Conservation (phyloP, 495 filamentous ascomycete genomes). For the Tuber microsphaerosporum region DNA sequence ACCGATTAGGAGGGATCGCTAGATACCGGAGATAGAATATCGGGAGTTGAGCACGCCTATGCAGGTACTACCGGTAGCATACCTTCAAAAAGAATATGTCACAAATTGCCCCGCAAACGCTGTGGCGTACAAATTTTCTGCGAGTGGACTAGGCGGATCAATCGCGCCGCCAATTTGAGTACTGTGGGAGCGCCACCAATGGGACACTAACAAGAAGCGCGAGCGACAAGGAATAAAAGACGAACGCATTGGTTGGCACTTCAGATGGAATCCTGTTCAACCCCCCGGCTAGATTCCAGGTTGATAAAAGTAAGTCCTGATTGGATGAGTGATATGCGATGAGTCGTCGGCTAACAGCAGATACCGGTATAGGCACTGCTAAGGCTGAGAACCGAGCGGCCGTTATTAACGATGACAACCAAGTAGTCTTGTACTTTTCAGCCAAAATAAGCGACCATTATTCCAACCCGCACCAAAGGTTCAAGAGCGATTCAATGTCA, state of each 20-base stretch:
- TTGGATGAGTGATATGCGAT: not conserved
- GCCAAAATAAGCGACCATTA: slow-evolving; percentile 46
- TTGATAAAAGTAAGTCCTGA: slow-evolving; percentile 8
- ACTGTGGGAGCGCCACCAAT: slow-evolving; percentile 7
- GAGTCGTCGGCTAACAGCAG: not conserved
- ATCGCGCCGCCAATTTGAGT: slow-evolving; percentile 7
- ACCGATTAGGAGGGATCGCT: slow-evolving; percentile 47
- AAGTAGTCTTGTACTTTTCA: slow-evolving; percentile 44
- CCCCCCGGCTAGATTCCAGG: slow-evolving; percentile 19
- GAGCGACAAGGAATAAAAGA: slow-evolving; percentile 1
- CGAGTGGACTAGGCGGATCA: slow-evolving; percentile 28
- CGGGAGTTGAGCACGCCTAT: slow-evolving; percentile 44
- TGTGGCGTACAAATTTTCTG: slow-evolving; percentile 43
- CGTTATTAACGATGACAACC: slow-evolving; percentile 14
- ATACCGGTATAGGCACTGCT: slow-evolving; percentile 7
- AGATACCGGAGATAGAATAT: slow-evolving; percentile 44
- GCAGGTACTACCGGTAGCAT: too few species aligned
- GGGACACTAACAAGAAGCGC: slow-evolving; percentile 6
- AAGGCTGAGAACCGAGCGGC: slow-evolving; percentile 6
- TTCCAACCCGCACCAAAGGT: slow-evolving; percentile 14
- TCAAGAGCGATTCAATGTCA: slow-evolving; percentile 36
- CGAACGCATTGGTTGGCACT: slow-evolving; percentile 22
- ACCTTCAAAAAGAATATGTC: slow-evolving; percentile 42
- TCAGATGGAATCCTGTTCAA: slow-evolving; percentile 14
- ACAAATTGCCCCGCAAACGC: slow-evolving; percentile 44